These are phyloP conservation scores for Apiotrichum gamsii DNA, from an alignment of 1,284 basidiomycete species.

Conservation along the genomic window DNA sequence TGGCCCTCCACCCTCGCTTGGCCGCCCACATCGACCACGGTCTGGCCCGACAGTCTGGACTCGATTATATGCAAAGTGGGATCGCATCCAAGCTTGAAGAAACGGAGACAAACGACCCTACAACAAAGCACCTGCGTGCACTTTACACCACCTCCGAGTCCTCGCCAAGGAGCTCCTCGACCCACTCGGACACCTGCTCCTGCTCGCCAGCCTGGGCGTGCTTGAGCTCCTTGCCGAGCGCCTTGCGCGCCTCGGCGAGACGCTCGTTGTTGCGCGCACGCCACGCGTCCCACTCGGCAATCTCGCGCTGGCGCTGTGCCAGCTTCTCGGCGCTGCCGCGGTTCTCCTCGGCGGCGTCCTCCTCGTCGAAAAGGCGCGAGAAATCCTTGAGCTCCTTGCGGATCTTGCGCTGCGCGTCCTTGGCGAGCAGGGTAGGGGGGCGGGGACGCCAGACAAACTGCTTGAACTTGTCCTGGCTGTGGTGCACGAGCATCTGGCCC, in stretches of 20 bases:
- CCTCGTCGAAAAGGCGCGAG: constrained; percentile 89
- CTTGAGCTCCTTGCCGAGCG: constrained; percentile 30
- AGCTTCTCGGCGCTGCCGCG: constrained; percentile 90
- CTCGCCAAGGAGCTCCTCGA: constrained; percentile 87
- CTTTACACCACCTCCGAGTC: constrained; percentile 63
- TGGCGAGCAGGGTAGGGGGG: constrained; percentile 76
- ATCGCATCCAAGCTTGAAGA: too few relatives aligned
- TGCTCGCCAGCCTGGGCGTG: constrained; percentile 54
- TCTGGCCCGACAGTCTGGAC: too few relatives aligned
- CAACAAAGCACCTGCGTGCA: too few relatives aligned
- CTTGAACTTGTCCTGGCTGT: constrained; percentile 90
- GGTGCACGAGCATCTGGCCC: constrained; percentile 83
- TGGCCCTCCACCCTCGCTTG: too few relatives aligned
- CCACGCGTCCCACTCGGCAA: constrained; percentile 99
- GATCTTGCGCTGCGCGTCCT: constrained; percentile 78
- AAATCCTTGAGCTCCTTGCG: constrained; percentile 88
- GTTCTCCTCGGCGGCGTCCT: constrained; percentile 91
- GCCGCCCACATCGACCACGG: too few relatives aligned
- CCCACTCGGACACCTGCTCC: constrained; percentile 83
- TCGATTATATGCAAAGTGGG: too few relatives aligned
- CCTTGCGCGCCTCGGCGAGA: constrained; percentile 34
- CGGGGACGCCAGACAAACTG: constrained; percentile 98
- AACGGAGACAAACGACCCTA: too few relatives aligned
- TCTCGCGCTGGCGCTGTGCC: constrained; percentile 80
- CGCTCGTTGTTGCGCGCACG: constrained; percentile 42